Evolutionary conservation across 352 stramenopile species (phyloP).

Genomic region (Globisporangium yorkense): DNA sequence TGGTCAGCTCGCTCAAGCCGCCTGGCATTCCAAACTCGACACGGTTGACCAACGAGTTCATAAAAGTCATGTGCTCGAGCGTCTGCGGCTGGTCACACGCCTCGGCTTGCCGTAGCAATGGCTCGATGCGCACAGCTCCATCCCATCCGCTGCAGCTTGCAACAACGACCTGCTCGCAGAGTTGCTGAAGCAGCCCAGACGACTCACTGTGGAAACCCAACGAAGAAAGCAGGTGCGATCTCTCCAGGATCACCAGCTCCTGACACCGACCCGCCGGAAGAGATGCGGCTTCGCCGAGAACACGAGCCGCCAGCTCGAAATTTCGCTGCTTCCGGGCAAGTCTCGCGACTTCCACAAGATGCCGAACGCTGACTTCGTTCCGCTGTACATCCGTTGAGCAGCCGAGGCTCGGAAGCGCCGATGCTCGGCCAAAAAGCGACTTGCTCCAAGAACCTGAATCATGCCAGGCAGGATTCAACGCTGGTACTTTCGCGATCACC

Average conservation of each 20-base stretch:
- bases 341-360: slow-evolving; percentile 29
- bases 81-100: slow-evolving; percentile 15
- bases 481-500: background rate
- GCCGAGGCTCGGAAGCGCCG: background rate
- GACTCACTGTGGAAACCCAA: slow-evolving; percentile 27
- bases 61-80: slow-evolving; percentile 11
- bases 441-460: slow-evolving; percentile 37
- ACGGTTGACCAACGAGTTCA: background rate
- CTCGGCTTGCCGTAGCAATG: slow-evolving; percentile 28
- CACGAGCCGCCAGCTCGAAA: slow-evolving; percentile 22
- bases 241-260: slow-evolving; percentile 25
- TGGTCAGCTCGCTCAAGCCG: background rate
- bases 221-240: slow-evolving; percentile 27
- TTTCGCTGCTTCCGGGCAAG: slow-evolving; percentile 57
- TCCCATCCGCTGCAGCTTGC: background rate
- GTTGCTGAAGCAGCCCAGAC: slow-evolving; percentile 17
- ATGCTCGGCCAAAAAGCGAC: slow-evolving; percentile 7
- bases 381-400: background rate
- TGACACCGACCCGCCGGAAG: background rate
- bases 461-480: slow-evolving; percentile 21
- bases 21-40: background rate
- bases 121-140: background rate
- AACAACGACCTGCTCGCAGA: slow-evolving; percentile 15
- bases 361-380: background rate
- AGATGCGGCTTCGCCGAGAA: slow-evolving; percentile 25